A percentile compares a stretch with the other conserved stretches of the same genome.
Conservation (phyloP, 495 filamentous ascomycete genomes). For the Neurospora tetrasperma region DNA sequence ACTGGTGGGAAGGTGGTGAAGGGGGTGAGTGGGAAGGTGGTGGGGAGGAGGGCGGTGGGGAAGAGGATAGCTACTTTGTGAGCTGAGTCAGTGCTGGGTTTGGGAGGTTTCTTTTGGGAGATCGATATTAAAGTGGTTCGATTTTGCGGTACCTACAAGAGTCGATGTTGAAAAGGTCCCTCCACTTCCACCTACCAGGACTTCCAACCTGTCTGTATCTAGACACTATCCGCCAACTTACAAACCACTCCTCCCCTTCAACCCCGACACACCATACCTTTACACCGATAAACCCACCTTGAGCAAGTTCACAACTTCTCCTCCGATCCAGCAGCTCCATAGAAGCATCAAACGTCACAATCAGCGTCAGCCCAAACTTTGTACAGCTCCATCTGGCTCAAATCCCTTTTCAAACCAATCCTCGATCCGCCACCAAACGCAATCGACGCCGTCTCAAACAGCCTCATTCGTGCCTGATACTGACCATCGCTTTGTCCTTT, state of each 20-base stretch:
- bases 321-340: conserved; percentile 13
- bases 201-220: too few species aligned
- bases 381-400: conserved; percentile 53
- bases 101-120: not conserved
- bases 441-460: conserved; percentile 20
- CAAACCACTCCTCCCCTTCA: conserved; percentile 5
- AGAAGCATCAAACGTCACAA: conserved; percentile 37
- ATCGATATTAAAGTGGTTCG: not conserved
- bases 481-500: conserved; percentile 17
- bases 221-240: not conserved
- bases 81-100: not conserved
- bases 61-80: not conserved
- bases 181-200: too few species aligned
- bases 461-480: conserved; percentile 10
- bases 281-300: conserved; percentile 15
- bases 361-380: conserved; percentile 53
- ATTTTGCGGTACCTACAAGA: not conserved
- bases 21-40: not conserved
- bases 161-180: too few species aligned
- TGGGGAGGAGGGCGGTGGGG: not conserved
- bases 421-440: conserved; percentile 17
- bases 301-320: conserved; percentile 15
- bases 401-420: conserved; percentile 52
- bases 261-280: conserved; percentile 6
- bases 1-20: not conserved